Evolutionary conservation across 1,139 yeast species (phyloP).

Genomic region (Meyerozyma smithsonii): DNA sequence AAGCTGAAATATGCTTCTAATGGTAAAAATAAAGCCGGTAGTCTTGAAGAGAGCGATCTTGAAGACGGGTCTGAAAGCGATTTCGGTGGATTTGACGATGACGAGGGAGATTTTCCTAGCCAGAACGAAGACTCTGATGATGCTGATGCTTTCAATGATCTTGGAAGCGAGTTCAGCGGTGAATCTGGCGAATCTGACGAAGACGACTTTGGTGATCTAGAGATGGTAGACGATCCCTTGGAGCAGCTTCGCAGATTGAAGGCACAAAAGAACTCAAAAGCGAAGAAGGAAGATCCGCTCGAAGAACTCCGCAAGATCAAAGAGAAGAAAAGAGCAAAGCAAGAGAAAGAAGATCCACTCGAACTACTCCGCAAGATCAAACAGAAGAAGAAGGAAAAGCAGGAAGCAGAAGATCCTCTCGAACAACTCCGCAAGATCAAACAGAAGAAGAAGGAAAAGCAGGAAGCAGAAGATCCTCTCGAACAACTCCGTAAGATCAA

Average conservation of each 20-base stretch:
- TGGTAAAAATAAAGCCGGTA: too few relatives aligned
- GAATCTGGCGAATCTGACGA: conserved; percentile 11
- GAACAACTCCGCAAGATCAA: conserved; percentile 4
- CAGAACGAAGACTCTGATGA: conserved; percentile 6
- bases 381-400: conserved; percentile 12
- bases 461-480: conserved; percentile 10
- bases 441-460: conserved; percentile 12
- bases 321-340: conserved; percentile 15
- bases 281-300: conserved; percentile 30
- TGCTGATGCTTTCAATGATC: conserved; percentile 7
- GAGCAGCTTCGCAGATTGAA: conserved; percentile 20
- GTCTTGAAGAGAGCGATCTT: conserved; percentile 12
- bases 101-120: too few relatives aligned
- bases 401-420: conserved; percentile 10
- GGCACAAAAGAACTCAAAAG: conserved; percentile 10
- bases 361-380: conserved; percentile 4
- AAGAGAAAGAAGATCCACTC: conserved; percentile 10
- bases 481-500: conserved; percentile 5
- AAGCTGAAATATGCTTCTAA: too few relatives aligned
- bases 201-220: conserved; percentile 15
- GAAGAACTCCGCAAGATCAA: conserved; percentile 42
- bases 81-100: conserved; percentile 17
- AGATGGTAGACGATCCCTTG: conserved; percentile 18
- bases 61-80: conserved; percentile 14
- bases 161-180: conserved; percentile 8